Evolutionary conservation across 805 yeast genomes (phyloP), one percentile per base, ranked within the genome.

Genomic region (Millerozyma acaciae): DNA sequence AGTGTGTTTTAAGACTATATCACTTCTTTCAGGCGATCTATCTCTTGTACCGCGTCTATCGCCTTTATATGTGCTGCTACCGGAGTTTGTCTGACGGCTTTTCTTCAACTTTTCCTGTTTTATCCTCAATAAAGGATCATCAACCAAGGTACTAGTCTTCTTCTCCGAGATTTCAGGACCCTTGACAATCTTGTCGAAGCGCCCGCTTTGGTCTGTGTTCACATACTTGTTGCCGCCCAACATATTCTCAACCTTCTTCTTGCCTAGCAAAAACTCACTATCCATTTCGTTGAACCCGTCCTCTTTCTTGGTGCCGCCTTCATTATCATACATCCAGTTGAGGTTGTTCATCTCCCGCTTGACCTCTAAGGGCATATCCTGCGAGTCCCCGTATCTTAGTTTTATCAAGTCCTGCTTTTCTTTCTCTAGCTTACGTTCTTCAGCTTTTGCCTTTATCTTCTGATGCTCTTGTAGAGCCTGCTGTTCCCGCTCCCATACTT

Each of bases 261-360:
- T 60, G 6, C 64, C 65, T 28, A 52, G 50, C 10, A 48, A 35
- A 34, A 61, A 62, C 36, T 56, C 65, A n/a, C 40, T 50, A 16
- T 46, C 53, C 33, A 55, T 50, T 28, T 64, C 67, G 13, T 55
- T 52, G 28, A 60, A 56, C 13, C 67, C 66, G 1, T 65, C 64
- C 18, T 55, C 62, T n/a, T 60, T 57, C 21, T 50, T 54, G 6
- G 42, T 50, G 10, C 68, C 73, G 8, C 52, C 37, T 3, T 50
- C 45, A 15, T 70, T 76, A 9, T 80, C 74, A 51, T 89, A 89
- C 95, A 90, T 90, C 97, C 97, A 89, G 27, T 76, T 82, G 15
- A 87, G 65, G 32, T 80, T 74, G 34, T 70, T 62, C 17, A 66
- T 38, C 39, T 61, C 60, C 19, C 65, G 39, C 60, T 34, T 57